These are phyloP conservation scores for Triticum monococcum DNA, from an alignment of 176 grass and related monocot species.

Conservation along the genomic window DNA sequence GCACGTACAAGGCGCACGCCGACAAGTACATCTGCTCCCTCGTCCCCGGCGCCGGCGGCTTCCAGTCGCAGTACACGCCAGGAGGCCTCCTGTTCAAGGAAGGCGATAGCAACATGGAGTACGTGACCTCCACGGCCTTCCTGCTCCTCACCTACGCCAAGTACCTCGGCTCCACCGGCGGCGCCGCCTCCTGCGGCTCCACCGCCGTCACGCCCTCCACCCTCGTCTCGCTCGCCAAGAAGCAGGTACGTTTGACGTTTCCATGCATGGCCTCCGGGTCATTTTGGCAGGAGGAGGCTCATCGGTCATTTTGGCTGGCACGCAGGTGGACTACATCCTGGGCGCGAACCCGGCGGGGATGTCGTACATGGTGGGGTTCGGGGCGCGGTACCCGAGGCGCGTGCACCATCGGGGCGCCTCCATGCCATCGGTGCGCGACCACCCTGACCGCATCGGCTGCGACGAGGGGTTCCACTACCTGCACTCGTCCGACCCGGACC, in stretches of 20 bases:
- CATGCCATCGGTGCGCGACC: conserved; percentile 50
- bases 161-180: conserved; percentile 40
- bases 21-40: conserved; percentile 75
- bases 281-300: too few relatives aligned
- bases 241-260: conserved; percentile 13
- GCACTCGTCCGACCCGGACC: conserved; percentile 42
- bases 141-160: conserved; percentile 77
- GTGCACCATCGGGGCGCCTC: conserved; percentile 66
- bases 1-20: conserved; percentile 70
- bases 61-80: conserved; percentile 68
- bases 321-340: conserved; percentile 66
- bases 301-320: too few relatives aligned
- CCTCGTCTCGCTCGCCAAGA: conserved; percentile 56
- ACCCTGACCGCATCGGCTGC: conserved; percentile 39
- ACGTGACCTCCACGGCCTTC: conserved; percentile 76
- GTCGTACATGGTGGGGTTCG: conserved; percentile 75
- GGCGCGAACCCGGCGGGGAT: conserved; percentile 47
- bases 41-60: conserved; percentile 44
- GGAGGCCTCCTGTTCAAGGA: conserved; percentile 67
- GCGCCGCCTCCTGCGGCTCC: conserved; percentile 25
- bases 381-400: conserved; percentile 25
- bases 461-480: conserved; percentile 52
- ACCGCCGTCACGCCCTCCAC: conserved; percentile 15
- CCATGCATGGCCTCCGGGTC: too few relatives aligned
- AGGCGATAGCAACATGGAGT: conserved; percentile 80